Percentiles rank a stretch among this genome's conserved stretches.
Evolutionary conservation across 306 rosid species (phyloP).

Genomic region (Sindora glabra): DNA sequence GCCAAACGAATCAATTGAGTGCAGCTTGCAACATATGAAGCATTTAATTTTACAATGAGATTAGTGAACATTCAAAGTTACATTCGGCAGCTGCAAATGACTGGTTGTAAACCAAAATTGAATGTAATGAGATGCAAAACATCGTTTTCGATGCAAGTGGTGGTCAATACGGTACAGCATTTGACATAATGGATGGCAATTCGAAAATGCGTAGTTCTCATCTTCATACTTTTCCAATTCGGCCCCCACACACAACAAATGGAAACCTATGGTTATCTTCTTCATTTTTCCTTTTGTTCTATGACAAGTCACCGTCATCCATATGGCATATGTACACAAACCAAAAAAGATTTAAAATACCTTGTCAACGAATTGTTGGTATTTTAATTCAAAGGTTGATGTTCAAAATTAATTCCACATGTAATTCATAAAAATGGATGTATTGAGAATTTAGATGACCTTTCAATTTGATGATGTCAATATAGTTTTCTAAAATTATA

Average conservation of each 20-base stretch:
- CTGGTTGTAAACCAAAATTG: neutral
- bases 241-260: neutral
- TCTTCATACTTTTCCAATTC: neutral
- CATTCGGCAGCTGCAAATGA: neutral
- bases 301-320: too few relatives aligned
- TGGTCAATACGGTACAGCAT: neutral
- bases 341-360: too few relatives aligned
- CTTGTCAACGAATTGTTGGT: too few relatives aligned
- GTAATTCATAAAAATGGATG: too few relatives aligned
- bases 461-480: too few relatives aligned
- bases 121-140: neutral
- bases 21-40: neutral
- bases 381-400: too few relatives aligned
- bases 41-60: neutral
- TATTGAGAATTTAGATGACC: too few relatives aligned
- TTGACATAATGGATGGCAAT: neutral
- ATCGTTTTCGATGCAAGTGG: conserved; percentile 5
- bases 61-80: neutral
- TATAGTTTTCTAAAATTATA: too few relatives aligned
- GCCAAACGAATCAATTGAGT: neutral
- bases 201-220: neutral
- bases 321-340: too few relatives aligned
- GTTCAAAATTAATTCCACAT: too few relatives aligned
- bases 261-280: neutral
- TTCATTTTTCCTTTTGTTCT: too few relatives aligned